These are phyloP conservation scores for Funneliformis mosseae DNA, from an alignment of 192 early-diverging fungal species.

Conservation along the genomic window DNA sequence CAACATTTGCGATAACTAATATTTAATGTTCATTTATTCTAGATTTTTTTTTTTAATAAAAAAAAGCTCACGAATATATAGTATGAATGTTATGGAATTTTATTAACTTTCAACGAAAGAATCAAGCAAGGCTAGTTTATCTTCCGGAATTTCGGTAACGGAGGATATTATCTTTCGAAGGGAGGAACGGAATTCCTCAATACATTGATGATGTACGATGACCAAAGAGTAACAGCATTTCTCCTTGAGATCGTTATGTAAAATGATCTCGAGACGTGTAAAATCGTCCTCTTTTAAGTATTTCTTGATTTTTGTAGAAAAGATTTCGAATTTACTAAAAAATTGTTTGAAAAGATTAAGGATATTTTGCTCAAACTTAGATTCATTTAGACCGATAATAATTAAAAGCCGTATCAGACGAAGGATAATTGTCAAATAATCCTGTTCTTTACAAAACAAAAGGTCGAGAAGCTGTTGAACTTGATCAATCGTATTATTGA, in stretches of 20 bases:
- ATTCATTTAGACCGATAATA: conserved; percentile 12
- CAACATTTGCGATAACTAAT: no score
- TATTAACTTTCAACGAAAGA: no score
- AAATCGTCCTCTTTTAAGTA: not conserved
- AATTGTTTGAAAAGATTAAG: not conserved
- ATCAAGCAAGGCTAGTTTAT: no score
- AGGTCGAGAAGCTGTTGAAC: not conserved
- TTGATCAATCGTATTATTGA: conserved; percentile 3
- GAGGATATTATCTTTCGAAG: not conserved
- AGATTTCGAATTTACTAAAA: not conserved
- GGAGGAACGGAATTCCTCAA: conserved; percentile 18
- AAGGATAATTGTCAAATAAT: conserved; percentile 19
- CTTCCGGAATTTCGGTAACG: no score
- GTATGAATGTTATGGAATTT: no score
- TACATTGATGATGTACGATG: not conserved
- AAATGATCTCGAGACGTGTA: not conserved
- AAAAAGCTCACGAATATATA: no score
- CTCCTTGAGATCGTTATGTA: conserved; percentile 2
- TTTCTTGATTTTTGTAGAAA: not conserved
- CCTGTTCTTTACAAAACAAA: not conserved
- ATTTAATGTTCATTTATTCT: no score
- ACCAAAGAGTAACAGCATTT: conserved; percentile 7
- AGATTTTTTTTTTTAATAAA: no score
- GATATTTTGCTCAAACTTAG: not conserved
- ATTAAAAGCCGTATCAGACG: conserved; percentile 24